Base-by-base conservation (phyloP, 306 rosid species). In the Delonix regia region DNA sequence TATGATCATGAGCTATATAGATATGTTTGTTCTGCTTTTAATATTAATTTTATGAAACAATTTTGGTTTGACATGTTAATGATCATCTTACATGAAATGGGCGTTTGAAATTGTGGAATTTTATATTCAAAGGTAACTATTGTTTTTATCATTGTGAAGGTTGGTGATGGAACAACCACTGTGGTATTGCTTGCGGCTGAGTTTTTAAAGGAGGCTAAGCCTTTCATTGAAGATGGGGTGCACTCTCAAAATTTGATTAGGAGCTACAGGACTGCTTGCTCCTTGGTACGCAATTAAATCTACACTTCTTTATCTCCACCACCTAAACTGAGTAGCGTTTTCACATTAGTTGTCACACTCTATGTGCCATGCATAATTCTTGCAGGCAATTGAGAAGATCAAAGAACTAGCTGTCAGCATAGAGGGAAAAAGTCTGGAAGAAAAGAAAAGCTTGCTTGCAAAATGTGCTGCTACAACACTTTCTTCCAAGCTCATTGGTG, bases 141-240 rank as follows among this genome's bases (percentile, higher is more conserved):
- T 56, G 11, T 60, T 41, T 1, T 80, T 59, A 57, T 74, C 57
- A 6, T 33, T 79, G 68, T 80, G 78, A 78, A 96, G 99, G 99
- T 96, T 84, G 99, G 99, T 44, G 99, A 96, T 84, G 99, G 99
- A 62, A 96, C 99, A 71, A 96, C 99, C 18, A 96, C 99, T 21
- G 99, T 96, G 33, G 99, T 96, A 57, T 88, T 96, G 82, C 97
- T 96, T 44, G 99, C 99, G 2, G 96, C 93, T 15, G 99, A 96
- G 85, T 96, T 96, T 64, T 75, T 96, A 76, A 93, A 74, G 82
- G 99, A 96, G 86, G 99, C 99, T 21, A 96, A 96, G 83, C 99
- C 99, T 66, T 96, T 96, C 53, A 83, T 96, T 48, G 99, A 96
- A 88, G 99, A 96, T 13, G 93, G 98, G 24, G 98, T 96, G 77